phyloP scores from a whole-genome alignment of 352 stramenopile genomes.

The Peronospora destructor region DNA sequence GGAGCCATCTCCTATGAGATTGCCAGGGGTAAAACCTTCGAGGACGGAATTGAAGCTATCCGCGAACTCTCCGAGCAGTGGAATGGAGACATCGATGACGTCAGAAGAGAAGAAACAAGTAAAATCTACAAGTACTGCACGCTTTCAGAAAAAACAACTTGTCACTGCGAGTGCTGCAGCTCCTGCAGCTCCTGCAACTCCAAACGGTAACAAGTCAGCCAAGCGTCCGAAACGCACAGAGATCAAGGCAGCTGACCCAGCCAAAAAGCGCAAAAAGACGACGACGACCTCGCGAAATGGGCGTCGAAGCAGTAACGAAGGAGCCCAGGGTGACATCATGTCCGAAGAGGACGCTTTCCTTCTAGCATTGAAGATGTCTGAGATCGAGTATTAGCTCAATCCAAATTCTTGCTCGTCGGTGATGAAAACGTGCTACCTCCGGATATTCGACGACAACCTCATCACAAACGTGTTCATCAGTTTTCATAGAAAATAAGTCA shows the following conservation, averaged over 20 bases:
- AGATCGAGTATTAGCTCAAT: constrained; percentile 33
- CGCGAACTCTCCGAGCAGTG: neutral
- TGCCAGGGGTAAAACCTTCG: neutral
- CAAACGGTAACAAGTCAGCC: constrained; percentile 10
- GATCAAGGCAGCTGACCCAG: constrained; percentile 3
- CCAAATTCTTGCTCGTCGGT: no score
- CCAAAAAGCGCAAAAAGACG: constrained; percentile 23
- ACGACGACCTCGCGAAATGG: constrained; percentile 5
- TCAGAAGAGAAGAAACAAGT: neutral
- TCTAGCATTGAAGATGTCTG: constrained; percentile 34
- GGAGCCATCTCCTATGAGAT: neutral
- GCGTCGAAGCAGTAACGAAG: constrained; percentile 10
- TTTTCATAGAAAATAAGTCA: no score
- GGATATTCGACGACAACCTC: no score
- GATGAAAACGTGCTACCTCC: no score
- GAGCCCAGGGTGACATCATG: constrained; percentile 15
- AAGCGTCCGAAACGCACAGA: constrained; percentile 15
- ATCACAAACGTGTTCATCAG: no score
- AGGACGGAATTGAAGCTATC: neutral
- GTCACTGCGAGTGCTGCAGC: constrained; percentile 4
- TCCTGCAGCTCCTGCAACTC: constrained; percentile 1
- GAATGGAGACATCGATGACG: constrained; percentile 5
- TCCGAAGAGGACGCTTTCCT: constrained; percentile 33
- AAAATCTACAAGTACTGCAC: neutral
- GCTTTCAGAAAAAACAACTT: constrained; percentile 1